These are phyloP conservation scores for Clitoria ternatea DNA, from an alignment of 306 rosid genomes.

Conservation along the genomic window DNA sequence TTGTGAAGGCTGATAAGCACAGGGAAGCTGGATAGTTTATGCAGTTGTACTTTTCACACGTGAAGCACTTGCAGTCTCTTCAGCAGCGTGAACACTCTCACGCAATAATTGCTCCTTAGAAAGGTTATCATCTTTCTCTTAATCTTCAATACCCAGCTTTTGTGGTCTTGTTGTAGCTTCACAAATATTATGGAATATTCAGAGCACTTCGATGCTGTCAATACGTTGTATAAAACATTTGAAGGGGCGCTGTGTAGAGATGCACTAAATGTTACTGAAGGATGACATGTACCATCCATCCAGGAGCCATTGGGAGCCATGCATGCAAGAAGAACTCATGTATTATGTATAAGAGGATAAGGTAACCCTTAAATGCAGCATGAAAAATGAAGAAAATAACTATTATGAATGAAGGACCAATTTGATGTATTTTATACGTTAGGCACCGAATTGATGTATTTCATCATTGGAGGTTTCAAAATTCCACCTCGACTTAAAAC, in stretches of 20 bases:
- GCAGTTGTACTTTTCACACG: slow-evolving; percentile 34
- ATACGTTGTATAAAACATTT: slow-evolving; percentile 47
- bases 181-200: slow-evolving; percentile 32
- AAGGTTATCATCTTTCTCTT: slow-evolving; percentile 38
- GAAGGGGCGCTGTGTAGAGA: slow-evolving; percentile 44
- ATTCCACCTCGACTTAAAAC: no score
- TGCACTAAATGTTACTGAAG: slow-evolving; percentile 34
- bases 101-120: slow-evolving; percentile 44
- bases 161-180: slow-evolving; percentile 41
- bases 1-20: neutral
- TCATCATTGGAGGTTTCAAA: no score
- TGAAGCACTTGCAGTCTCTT: slow-evolving; percentile 37
- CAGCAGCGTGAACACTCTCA: slow-evolving; percentile 45
- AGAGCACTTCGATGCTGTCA: slow-evolving; percentile 55
- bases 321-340: no score
- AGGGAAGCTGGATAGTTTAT: neutral
- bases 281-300: slow-evolving; percentile 44
- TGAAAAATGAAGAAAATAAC: no score
- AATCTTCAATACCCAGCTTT: slow-evolving; percentile 40
- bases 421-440: no score
- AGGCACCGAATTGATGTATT: no score
- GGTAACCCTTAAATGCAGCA: no score
- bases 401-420: no score
- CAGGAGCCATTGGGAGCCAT: no score
- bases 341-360: no score